Conservation (phyloP, 2,329 filamentous ascomycete genomes). For the Emergomyces africanus region DNA sequence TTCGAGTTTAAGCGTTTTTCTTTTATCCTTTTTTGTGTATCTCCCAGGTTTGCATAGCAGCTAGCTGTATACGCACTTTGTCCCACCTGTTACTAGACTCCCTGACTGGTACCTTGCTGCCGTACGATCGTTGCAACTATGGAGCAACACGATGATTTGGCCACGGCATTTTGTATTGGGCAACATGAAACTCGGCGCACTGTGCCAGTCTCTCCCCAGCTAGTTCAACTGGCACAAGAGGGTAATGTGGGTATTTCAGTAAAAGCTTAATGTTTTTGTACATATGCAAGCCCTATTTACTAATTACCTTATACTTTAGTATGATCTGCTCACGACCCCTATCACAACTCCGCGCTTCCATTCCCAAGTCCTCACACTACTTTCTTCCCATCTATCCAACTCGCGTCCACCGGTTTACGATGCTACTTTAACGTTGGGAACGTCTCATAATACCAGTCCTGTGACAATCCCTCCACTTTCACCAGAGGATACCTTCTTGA, state of each 20-base stretch:
- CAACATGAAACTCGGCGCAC: conserved; percentile 47
- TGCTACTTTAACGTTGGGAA: conserved; percentile 25
- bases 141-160: conserved; percentile 14
- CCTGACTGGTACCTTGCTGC: no score
- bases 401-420: conserved; percentile 26
- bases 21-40: not conserved
- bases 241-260: conserved; percentile 33
- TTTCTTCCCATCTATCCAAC: conserved; percentile 39
- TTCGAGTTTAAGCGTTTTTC: not conserved
- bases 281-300: not conserved
- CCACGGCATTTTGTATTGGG: conserved; percentile 45
- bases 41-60: not conserved
- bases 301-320: conserved; percentile 32
- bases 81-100: not conserved
- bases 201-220: conserved; percentile 35
- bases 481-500: conserved; percentile 47
- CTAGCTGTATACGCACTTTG: not conserved
- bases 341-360: conserved; percentile 51
- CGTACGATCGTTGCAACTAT: conserved; percentile 3
- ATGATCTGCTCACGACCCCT: conserved; percentile 52
- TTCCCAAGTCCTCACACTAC: conserved; percentile 40
- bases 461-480: conserved; percentile 30
- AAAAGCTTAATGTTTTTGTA: not conserved
- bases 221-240: conserved; percentile 44
- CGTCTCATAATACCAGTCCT: conserved; percentile 28